Evolutionary conservation across 1,139 yeast species (phyloP), one percentile per base, ranked within the genome.

Genomic region (Kluyveromyces sp.): DNA sequence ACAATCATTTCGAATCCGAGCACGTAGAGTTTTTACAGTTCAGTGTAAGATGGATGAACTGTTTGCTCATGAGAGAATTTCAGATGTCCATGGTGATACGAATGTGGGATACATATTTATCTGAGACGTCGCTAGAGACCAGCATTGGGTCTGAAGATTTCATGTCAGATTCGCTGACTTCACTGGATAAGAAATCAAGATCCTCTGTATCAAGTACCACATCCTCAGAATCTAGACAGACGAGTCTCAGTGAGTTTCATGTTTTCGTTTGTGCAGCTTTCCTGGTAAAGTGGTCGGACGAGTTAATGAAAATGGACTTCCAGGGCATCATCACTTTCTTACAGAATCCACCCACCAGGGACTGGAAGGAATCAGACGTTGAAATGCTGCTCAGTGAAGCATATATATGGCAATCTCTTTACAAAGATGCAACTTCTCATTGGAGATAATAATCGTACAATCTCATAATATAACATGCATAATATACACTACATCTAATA

Each of bases 211-310:
- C 39, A 9, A 39, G 40, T 1, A 17, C 41, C 11, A 39, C 43
- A 33, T 35, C 44, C 36, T 33, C 46, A 2, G 48, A 42, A 19
- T 35, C 47, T 13, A 52, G 57, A 15, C 61, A 58, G 34, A 74
- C 83, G 31, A 96, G 97, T 3, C 85, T 92, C 60, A 86, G 87
- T 51, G 87, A 83, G 55, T 92, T 94, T 65, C 99, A 92, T 62
- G 88, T 92, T 7, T 92, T 92, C 60, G 98, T 92, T 3, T 92
- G 99, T 67, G 96, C 97, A n/a, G 97, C 98, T 11, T 92, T 92
- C 58, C 68, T 92, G 55, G 83, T 89, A 46, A 83, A 86, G 58
- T 92, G 95, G 79, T 78, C 94, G 46, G 77, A 73, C 41, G 81
- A 80, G 47, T 69, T 92, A 49, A 78, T 83, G 62, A 71, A 73